Evolutionary conservation across 129 eudicot species (phyloP).

Genomic region (Escallonia rubra): DNA sequence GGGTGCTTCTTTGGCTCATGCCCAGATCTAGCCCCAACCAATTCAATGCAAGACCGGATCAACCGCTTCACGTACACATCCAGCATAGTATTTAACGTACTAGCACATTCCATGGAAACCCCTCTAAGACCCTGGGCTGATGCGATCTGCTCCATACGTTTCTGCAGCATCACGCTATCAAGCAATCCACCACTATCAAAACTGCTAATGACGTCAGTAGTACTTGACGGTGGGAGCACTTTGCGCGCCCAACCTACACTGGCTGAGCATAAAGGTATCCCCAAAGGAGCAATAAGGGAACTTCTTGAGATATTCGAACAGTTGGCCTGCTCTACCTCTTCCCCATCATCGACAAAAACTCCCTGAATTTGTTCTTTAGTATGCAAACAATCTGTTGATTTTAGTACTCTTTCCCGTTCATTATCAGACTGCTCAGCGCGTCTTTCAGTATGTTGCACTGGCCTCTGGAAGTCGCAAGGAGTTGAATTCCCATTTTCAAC

Average conservation of each 20-base stretch:
- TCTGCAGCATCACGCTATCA: constrained; percentile 2
- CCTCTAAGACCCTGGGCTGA: background rate
- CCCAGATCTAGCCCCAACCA: constrained; percentile 6
- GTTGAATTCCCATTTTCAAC: constrained; percentile 1
- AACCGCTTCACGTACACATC: constrained; percentile 12
- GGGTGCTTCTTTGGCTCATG: background rate
- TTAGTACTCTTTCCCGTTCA: background rate
- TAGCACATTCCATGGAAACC: constrained; percentile 6
- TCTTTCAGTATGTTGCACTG: constrained; percentile 1
- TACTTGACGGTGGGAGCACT: background rate
- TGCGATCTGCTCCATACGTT: constrained; percentile 15
- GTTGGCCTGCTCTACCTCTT: background rate
- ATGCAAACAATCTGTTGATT: background rate
- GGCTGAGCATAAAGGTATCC: constrained; percentile 8
- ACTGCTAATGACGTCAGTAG: background rate
- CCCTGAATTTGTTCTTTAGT: background rate
- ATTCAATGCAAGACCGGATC: constrained; percentile 5
- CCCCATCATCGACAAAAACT: background rate
- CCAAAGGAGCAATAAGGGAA: constrained; percentile 11
- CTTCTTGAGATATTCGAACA: background rate
- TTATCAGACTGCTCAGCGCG: background rate
- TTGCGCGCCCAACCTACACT: constrained; percentile 8
- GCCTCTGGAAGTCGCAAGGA: constrained; percentile 5
- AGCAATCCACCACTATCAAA: constrained; percentile 3
- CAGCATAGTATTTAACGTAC: constrained; percentile 3